Conservation (phyloP, 805 yeast genomes). For the Clavispora vitiphila region DNA sequence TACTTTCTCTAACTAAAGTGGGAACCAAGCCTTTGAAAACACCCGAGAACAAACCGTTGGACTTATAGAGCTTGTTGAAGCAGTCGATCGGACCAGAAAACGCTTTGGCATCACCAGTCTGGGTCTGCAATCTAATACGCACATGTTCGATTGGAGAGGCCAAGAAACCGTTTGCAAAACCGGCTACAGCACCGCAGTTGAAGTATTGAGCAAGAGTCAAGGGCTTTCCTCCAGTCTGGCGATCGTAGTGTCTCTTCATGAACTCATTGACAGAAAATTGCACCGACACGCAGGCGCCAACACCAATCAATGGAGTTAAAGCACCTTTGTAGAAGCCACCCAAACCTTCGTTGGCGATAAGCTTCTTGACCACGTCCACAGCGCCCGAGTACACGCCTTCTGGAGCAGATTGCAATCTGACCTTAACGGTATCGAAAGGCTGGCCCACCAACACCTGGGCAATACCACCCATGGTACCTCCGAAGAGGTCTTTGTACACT, state of each 20-base stretch:
- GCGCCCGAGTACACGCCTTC: constrained; percentile 72
- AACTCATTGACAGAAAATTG: constrained; percentile 94
- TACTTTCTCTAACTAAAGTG: constrained; percentile 76
- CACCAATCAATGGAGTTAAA: constrained; percentile 42
- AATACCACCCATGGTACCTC: constrained; percentile 93
- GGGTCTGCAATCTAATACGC: constrained; percentile 90
- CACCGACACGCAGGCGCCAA: constrained; percentile 96
- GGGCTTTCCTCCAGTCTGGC: constrained; percentile 39
- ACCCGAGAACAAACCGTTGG: constrained; percentile 51
- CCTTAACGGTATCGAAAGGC: constrained; percentile 94
- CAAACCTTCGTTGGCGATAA: constrained; percentile 46
- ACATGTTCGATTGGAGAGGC: constrained; percentile 95
- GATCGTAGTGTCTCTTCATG: constrained; percentile 75
- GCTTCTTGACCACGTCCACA: constrained; percentile 66
- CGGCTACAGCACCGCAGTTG: constrained; percentile 85
- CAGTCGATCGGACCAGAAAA: constrained; percentile 75
- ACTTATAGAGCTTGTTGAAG: constrained; percentile 48
- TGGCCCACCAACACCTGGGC: constrained; percentile 96
- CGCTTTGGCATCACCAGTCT: constrained; percentile 48
- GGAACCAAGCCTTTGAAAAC: constrained; percentile 80
- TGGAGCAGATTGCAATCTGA: constrained; percentile 82
- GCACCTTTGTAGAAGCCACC: constrained; percentile 43
- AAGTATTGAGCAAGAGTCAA: constrained; percentile 66
- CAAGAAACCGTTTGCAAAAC: constrained; percentile 80
- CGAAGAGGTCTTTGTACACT: constrained; percentile 73